phyloP scores from a whole-genome alignment of 2,329 filamentous ascomycete species.

The Aspergillus glaucus region DNA sequence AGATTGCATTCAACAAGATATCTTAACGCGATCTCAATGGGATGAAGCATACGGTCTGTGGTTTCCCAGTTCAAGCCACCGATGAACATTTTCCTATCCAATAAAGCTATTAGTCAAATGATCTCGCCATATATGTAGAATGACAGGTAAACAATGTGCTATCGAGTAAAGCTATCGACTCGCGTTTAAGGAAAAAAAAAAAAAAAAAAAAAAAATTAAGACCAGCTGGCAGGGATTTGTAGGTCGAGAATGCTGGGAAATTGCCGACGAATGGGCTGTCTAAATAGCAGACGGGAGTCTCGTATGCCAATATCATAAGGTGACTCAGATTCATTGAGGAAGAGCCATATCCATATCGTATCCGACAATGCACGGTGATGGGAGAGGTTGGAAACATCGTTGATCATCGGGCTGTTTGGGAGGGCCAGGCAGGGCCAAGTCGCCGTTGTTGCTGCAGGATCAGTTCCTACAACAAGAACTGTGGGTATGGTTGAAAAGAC shows the following conservation, averaged over 20 bases:
- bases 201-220: neutral
- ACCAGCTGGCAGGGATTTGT: neutral
- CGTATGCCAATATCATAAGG: neutral
- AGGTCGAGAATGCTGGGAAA: neutral
- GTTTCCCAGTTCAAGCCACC: slow-evolving; percentile 98
- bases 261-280: neutral
- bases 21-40: slow-evolving; percentile 1
- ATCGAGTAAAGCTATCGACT: neutral
- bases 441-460: neutral
- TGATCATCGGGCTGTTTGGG: neutral
- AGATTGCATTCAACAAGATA: slow-evolving; percentile 12
- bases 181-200: neutral
- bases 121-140: slow-evolving; percentile 1
- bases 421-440: neutral
- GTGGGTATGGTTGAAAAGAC: slow-evolving; percentile 1
- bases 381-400: neutral
- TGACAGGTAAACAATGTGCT: neutral
- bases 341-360: neutral
- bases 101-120: slow-evolving; percentile 28
- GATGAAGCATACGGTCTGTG: slow-evolving; percentile 72
- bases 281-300: neutral
- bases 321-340: neutral
- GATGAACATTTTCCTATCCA: slow-evolving; percentile 95
- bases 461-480: slow-evolving; percentile 8
- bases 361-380: neutral